Base-by-base conservation (phyloP, 768 basidiomycete species). In the Amanita rimosa region DNA sequence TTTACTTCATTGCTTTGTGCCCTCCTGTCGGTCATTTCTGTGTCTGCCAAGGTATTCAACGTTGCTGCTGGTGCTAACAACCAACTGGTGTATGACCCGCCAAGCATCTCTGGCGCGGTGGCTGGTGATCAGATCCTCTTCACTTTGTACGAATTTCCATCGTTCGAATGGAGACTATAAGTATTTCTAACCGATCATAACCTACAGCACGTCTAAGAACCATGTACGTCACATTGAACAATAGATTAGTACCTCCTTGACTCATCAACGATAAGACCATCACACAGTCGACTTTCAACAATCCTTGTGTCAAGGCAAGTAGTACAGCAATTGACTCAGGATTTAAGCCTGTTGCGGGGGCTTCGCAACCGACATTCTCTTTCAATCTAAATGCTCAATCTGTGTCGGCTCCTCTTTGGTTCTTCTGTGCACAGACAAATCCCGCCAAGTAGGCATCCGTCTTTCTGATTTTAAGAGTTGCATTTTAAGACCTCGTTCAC, bases 281-380 rank as follows among this genome's bases (percentile, higher is more conserved):
- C 44, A 79, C 79, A 6, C 76, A 81, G 60, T 81, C 78, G 7
- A 74, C 75, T 34, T 82, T 83, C 54, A 64, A 69, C 37, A 56
- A 49, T 43, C 81, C 81, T 22, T 83, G 80, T 61, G 54, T 58
- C 4, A 55, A 60, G 51, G 52, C 65, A 55, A 64, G 26, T 17
- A 19, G 36, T 17, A 40, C 47, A 24, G 76, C 74, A 35, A 58
- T 72, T 43, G 67, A 75, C 63, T 79, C 79, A 9, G 77, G 75
- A 33, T 82, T 75, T 69, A 64, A 66, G 55, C 54, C 62, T 27
- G 55, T 62, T 31, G 59, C 58, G 22, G 58, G 71, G 11, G 57
- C 63, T 4, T 4, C 47, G 16, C 60, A 74, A 49, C 71, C 73
- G n/a, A 55, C 67, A 29, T 38, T 48, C 26, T 71, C 60, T 44